Base-by-base conservation (phyloP, 192 early-diverging fungal species). In the Diversispora epigaea region DNA sequence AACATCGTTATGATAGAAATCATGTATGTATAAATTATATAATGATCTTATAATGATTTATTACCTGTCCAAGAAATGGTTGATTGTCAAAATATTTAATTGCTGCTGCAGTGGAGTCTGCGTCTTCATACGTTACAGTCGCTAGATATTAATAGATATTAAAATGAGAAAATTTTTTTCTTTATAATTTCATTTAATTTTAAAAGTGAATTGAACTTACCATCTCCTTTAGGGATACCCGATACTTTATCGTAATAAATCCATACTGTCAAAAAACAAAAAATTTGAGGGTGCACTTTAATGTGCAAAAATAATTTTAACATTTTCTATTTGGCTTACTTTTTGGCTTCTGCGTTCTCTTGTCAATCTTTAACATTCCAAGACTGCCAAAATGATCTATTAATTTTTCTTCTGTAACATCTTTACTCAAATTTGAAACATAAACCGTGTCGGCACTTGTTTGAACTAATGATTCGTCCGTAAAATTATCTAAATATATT, bases 71-170 rank as follows among this genome's bases (percentile, higher is more conserved):
- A 65, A 78, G 76, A 47, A 80, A 78, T 32, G 80, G 64, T 25
- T 76, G 85, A 83, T 89, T 89, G 50, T 88, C 77, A 74, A 93
- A 93, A 88, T 90, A 93, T 17, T 89, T 81, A 50, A 93, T 93
- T 7, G 91, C 91, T 56, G 85, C 88, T 67, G 89, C 87, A 19
- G 88, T 85, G 22, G 91, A 83, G 15, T 81, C 84, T 4, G 91
- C 90, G 80, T 93, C 91, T 52, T 91, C 90, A 78, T 91, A 93
- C 4, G 91, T 92, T 14, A 93, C 78, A 17, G 91, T 93, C 9
- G 90, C 90, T 84, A 74, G 25, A 32, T 0, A 32, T 32, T 32
- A 32, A 32, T 32, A 32, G 25, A 32, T 32, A 32, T 32, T 32
- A 32, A 32, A 1, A 32, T 32, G 25, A 32, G 25, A 32, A 32